phyloP scores from a whole-genome alignment of 306 rosid species.

The Purshia tridentata region DNA sequence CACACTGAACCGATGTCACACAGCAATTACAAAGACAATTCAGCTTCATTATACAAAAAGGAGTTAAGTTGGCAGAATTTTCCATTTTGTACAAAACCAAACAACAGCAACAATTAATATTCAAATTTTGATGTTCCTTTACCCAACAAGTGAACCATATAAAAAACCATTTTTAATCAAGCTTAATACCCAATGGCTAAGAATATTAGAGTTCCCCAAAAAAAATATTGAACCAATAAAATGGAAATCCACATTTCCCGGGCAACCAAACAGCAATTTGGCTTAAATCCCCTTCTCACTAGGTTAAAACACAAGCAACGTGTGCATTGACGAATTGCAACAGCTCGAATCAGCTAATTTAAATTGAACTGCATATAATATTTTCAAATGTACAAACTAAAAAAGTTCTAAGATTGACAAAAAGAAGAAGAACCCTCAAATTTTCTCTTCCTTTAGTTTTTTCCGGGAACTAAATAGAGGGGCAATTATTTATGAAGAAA shows the following conservation, averaged over 20 bases:
- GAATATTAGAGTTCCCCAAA: not conserved
- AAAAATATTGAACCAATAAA: not conserved
- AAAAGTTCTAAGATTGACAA: not conserved
- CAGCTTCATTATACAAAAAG: not conserved
- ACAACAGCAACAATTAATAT: not conserved
- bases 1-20: not conserved
- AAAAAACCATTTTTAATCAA: not conserved
- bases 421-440: not conserved
- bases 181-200: not conserved
- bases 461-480: no score
- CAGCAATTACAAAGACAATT: not conserved
- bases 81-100: not conserved
- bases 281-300: not conserved
- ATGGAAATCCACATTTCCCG: not conserved
- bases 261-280: not conserved
- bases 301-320: not conserved
- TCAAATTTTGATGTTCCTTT: not conserved
- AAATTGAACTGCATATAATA: not conserved
- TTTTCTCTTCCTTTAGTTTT: no score
- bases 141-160: not conserved
- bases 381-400: not conserved
- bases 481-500: no score
- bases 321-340: not conserved
- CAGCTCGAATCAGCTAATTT: not conserved
- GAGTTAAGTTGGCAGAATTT: not conserved